Conservation (phyloP, 2,329 filamentous ascomycete genomes). For the Xylaria sp. region DNA sequence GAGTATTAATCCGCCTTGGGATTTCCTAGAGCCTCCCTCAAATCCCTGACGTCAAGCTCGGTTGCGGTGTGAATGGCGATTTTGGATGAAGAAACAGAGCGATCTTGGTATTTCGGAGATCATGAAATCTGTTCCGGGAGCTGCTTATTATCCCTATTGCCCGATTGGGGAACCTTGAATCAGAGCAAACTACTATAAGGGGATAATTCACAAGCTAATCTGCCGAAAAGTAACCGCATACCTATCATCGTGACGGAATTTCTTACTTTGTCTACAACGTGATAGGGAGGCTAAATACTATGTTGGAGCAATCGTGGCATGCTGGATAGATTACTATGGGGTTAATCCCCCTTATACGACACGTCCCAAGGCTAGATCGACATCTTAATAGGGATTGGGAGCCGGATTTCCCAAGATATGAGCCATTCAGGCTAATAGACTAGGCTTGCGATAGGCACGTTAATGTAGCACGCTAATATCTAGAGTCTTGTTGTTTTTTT, state of each 20-base stretch:
- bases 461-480: background rate
- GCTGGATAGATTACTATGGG: slow-evolving; percentile 39
- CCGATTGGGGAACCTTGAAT: slow-evolving; percentile 25
- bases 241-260: slow-evolving; percentile 37
- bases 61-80: slow-evolving; percentile 3
- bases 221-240: slow-evolving; percentile 31
- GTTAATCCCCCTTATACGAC: slow-evolving; percentile 13
- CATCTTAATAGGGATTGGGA: slow-evolving; percentile 21
- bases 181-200: background rate
- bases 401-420: slow-evolving; percentile 21
- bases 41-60: slow-evolving; percentile 8
- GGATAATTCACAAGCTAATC: slow-evolving; percentile 27
- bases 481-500: too few species aligned
- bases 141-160: slow-evolving; percentile 30
- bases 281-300: slow-evolving; percentile 45
- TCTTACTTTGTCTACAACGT: slow-evolving; percentile 44
- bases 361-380: slow-evolving; percentile 25
- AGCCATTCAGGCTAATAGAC: slow-evolving; percentile 36
- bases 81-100: background rate
- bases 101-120: slow-evolving; percentile 19
- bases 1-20: slow-evolving; percentile 1
- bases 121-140: slow-evolving; percentile 20
- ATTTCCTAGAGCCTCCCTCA: slow-evolving; percentile 16
- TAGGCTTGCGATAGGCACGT: background rate
- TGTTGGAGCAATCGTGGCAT: slow-evolving; percentile 33